Conservation (phyloP, 192 early-diverging fungal species). For the Coemansia sp. region DNA sequence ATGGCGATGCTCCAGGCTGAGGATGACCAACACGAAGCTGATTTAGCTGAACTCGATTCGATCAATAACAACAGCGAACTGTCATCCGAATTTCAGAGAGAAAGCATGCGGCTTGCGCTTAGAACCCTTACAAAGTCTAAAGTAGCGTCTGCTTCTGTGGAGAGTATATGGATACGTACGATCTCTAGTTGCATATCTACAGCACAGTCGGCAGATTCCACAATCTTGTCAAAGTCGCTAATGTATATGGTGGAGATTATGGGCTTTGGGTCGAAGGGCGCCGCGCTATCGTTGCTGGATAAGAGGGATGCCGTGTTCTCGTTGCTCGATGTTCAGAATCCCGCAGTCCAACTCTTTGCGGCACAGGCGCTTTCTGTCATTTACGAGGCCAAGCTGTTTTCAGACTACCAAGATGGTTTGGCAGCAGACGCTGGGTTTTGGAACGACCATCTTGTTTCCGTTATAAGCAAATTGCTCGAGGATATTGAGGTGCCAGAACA, state of each 20-base stretch:
- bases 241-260: slow-evolving; percentile 35
- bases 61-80: slow-evolving; percentile 27
- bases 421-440: slow-evolving; percentile 14
- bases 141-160: background rate
- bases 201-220: slow-evolving; percentile 1
- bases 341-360: slow-evolving; percentile 22
- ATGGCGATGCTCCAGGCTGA: background rate
- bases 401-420: background rate
- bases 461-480: slow-evolving; percentile 15
- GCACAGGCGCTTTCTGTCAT: slow-evolving; percentile 29
- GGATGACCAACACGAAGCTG: background rate
- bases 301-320: slow-evolving; percentile 15
- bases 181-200: slow-evolving; percentile 5
- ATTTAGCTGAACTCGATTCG: slow-evolving; percentile 23
- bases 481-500: slow-evolving; percentile 8
- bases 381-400: slow-evolving; percentile 22
- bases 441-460: slow-evolving; percentile 14
- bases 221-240: slow-evolving; percentile 22
- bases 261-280: slow-evolving; percentile 20
- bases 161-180: slow-evolving; percentile 19
- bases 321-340: slow-evolving; percentile 14
- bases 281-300: slow-evolving; percentile 25
- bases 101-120: slow-evolving; percentile 28
- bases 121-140: background rate
- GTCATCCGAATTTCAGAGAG: slow-evolving; percentile 18